Conservation (phyloP, 208 protist species). For the Trypanosoma congolense region DNA sequence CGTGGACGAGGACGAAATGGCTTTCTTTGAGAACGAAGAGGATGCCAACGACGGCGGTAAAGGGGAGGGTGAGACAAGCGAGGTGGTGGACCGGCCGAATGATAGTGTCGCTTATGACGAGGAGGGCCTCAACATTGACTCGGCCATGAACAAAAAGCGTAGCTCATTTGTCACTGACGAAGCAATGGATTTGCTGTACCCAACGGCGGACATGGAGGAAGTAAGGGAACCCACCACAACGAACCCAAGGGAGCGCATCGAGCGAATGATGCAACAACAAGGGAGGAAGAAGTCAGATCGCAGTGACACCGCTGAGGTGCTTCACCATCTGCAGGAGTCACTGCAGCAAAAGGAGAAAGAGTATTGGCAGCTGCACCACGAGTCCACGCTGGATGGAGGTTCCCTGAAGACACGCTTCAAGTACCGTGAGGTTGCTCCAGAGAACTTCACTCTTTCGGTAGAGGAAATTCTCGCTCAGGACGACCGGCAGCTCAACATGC, state of each 20-base stretch:
- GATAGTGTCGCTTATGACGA: slow-evolving; percentile 54
- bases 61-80: slow-evolving; percentile 14
- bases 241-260: slow-evolving; percentile 19
- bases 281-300: slow-evolving; percentile 7
- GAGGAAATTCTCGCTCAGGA: slow-evolving; percentile 86
- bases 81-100: slow-evolving; percentile 37
- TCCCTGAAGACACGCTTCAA: slow-evolving; percentile 53
- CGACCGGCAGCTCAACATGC: slow-evolving; percentile 90
- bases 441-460: slow-evolving; percentile 79
- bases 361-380: slow-evolving; percentile 79
- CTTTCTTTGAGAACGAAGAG: slow-evolving; percentile 78
- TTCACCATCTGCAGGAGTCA: slow-evolving; percentile 45
- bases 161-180: slow-evolving; percentile 20
- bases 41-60: slow-evolving; percentile 17
- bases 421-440: slow-evolving; percentile 75
- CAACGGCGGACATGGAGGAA: slow-evolving; percentile 36
- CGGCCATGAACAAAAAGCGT: not conserved
- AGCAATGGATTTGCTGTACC: slow-evolving; percentile 55
- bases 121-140: slow-evolving; percentile 29
- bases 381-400: slow-evolving; percentile 29
- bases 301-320: slow-evolving; percentile 12
- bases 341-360: slow-evolving; percentile 77
- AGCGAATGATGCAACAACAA: slow-evolving; percentile 29
- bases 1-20: slow-evolving; percentile 82
- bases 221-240: slow-evolving; percentile 30